Conservation (phyloP, 805 yeast genomes). For the Candida nemodendra region DNA sequence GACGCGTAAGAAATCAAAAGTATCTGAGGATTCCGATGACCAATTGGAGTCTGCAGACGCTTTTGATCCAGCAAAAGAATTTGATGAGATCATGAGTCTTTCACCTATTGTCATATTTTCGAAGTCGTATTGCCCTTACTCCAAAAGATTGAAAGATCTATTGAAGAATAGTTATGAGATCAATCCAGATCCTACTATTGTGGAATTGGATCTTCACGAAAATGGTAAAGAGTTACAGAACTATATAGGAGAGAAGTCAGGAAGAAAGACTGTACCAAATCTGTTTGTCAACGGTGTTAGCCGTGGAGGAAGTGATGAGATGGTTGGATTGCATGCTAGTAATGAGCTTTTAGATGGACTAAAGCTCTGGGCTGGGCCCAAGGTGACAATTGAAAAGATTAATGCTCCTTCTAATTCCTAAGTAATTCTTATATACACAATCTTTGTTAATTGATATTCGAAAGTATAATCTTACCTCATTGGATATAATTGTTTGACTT, state of each 20-base stretch:
- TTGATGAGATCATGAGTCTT: conserved; percentile 52
- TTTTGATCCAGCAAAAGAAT: conserved; percentile 54
- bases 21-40: conserved; percentile 14
- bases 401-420: conserved; percentile 56
- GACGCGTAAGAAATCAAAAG: not conserved
- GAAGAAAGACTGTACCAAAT: conserved; percentile 89
- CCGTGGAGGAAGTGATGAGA: conserved; percentile 89
- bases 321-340: conserved; percentile 56
- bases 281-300: conserved; percentile 70
- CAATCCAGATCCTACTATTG: conserved; percentile 67
- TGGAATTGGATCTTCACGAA: conserved; percentile 79
- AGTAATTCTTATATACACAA: too few relatives aligned
- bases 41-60: conserved; percentile 6
- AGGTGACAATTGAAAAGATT: conserved; percentile 45
- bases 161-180: conserved; percentile 63
- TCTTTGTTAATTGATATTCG: too few relatives aligned
- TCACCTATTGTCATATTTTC: conserved; percentile 69
- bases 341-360: conserved; percentile 53
- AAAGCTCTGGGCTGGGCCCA: conserved; percentile 61
- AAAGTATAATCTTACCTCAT: too few relatives aligned
- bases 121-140: conserved; percentile 71
- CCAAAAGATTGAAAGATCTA: conserved; percentile 66
- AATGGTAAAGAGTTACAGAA: conserved; percentile 76
- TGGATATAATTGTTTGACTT: too few relatives aligned
- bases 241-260: conserved; percentile 65